Base-by-base conservation (phyloP, 176 grass and related monocot genomes). In the Aegilops bicornis region DNA sequence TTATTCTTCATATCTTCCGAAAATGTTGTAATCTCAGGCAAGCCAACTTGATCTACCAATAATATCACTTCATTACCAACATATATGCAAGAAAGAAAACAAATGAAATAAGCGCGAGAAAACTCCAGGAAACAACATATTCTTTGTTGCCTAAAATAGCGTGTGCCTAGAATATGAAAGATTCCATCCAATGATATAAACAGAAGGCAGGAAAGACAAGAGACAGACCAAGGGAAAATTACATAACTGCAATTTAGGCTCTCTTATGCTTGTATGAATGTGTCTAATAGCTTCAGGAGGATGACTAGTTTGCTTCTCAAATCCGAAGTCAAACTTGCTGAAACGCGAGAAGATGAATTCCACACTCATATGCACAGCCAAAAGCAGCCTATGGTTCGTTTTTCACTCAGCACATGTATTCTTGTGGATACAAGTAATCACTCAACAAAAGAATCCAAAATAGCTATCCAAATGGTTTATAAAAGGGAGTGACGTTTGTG, bases 21-120 rank as follows among this genome's bases (percentile, higher is more conserved):
- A 39, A 39, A 39, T 39, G 37, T 39, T 39, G 37, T 9, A 5
- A 39, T 39, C 37, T 39, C 17, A 82, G 22, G 37, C 33, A 76
- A 52, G 29, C 1, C 22, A 10, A 2, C 24, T 52, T 8, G 30
- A 82, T 70, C 71, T 82, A 86, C 71, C 15, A 54, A 69, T n/a
- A 86, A 76, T 63, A 86, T 69, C 61, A 86, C 40, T 79, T 77
- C 24, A 65, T 77, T 39, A 81, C 20, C 35, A 70, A 82, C 30
- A 37, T 3, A 54, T 79, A 31, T 50, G 39, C 14, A 62, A 58
- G 0, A 73, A 56, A 66, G 3, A 31, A 73, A 48, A 0, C 27
- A 39, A 84, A 33, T 16, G 31, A 77, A 66, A 58, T 15, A 67
- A 25, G 67, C 10, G 16, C 48, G 7, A 66, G 66, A 65, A 19